A percentile compares a stretch with the other conserved stretches of the same genome.
Conservation (phyloP, 805 yeast genomes). For the Starmerella apicola region DNA sequence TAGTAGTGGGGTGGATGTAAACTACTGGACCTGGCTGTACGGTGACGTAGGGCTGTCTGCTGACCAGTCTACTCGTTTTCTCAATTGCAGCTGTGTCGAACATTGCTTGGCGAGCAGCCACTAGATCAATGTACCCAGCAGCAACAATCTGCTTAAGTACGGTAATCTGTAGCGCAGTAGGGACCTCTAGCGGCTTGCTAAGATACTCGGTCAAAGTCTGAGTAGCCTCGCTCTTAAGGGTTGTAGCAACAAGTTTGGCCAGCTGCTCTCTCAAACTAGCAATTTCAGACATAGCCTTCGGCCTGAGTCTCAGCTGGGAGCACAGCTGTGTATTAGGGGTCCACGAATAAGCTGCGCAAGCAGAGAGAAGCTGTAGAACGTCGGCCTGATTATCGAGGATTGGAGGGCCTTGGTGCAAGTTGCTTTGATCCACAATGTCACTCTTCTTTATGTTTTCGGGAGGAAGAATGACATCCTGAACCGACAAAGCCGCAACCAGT, state of each 20-base stretch:
- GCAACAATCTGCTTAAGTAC: slow-evolving; percentile 84
- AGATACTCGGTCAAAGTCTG: slow-evolving; percentile 41
- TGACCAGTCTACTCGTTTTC: slow-evolving; percentile 42
- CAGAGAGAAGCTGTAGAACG: slow-evolving; percentile 60
- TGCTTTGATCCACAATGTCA: too few species aligned
- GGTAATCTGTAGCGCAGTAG: slow-evolving; percentile 53
- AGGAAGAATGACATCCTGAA: slow-evolving; percentile 77
- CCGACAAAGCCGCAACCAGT: slow-evolving; percentile 80
- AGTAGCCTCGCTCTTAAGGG: slow-evolving; percentile 27
- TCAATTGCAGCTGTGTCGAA: slow-evolving; percentile 54
- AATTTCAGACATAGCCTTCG: slow-evolving; percentile 77
- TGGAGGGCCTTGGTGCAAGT: slow-evolving; percentile 46
- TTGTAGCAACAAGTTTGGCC: slow-evolving; percentile 55
- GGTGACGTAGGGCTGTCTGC: slow-evolving; percentile 44
- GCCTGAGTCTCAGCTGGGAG: slow-evolving; percentile 52
- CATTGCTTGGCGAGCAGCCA: slow-evolving; percentile 57
- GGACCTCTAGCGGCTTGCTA: slow-evolving; percentile 44
- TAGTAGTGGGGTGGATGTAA: slow-evolving; percentile 70
- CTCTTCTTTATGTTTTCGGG: too few species aligned
- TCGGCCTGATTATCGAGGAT: slow-evolving; percentile 66
- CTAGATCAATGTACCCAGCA: slow-evolving; percentile 84
- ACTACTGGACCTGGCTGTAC: slow-evolving; percentile 26
- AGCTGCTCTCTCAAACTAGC: slow-evolving; percentile 69
- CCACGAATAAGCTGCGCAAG: slow-evolving; percentile 58
- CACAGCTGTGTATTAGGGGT: slow-evolving; percentile 39